phyloP scores from a whole-genome alignment of 495 filamentous ascomycete genomes.

The Choiromyces venosus region DNA sequence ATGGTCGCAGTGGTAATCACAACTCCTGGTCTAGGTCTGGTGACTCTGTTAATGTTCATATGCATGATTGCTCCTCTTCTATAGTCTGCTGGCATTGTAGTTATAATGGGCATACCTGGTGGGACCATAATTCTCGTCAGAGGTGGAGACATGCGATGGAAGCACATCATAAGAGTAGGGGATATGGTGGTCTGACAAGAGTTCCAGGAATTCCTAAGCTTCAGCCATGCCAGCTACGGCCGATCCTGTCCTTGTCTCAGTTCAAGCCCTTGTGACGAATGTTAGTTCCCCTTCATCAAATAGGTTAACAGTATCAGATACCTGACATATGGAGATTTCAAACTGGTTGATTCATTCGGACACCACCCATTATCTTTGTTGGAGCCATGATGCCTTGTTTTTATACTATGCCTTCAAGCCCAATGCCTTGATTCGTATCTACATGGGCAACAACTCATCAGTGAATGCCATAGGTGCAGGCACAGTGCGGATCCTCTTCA shows the following conservation, averaged over 20 bases:
- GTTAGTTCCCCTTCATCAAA: not conserved
- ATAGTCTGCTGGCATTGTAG: too few relatives aligned
- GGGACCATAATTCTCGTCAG: too few relatives aligned
- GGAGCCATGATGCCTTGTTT: not conserved
- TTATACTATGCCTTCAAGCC: not conserved
- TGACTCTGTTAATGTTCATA: too few relatives aligned
- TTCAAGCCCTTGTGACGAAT: not conserved
- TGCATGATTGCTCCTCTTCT: too few relatives aligned
- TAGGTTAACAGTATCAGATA: not conserved
- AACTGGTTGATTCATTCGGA: slow-evolving; percentile 16
- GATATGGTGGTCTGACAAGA: not conserved
- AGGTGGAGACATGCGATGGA: not conserved
- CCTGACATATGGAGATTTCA: not conserved
- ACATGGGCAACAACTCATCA: not conserved
- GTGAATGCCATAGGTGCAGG: not conserved
- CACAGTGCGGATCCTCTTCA: not conserved
- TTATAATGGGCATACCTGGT: too few relatives aligned
- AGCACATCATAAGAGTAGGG: not conserved
- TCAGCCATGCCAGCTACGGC: not conserved
- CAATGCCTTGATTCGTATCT: not conserved
- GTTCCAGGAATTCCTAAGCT: not conserved
- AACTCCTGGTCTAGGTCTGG: too few relatives aligned
- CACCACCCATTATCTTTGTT: slow-evolving; percentile 3
- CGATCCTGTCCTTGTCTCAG: not conserved
- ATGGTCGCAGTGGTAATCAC: too few relatives aligned